Evolutionary conservation across 257 asterid genomes (phyloP).

Genomic region (Cinchona pubescens): DNA sequence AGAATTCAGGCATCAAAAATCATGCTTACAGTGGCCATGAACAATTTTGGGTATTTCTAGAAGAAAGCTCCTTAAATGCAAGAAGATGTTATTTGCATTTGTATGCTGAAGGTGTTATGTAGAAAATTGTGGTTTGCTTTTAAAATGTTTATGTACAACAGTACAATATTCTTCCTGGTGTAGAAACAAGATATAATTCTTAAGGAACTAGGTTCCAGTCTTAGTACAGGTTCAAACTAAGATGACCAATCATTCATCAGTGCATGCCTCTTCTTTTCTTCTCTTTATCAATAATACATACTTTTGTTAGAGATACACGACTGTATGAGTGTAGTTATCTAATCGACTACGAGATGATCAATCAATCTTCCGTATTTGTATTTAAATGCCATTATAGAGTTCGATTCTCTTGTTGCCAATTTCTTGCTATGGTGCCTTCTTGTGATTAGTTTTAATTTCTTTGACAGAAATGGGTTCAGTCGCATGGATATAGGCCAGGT

Average conservation of each 20-base stretch:
- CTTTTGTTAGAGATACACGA: not conserved
- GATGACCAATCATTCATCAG: not conserved
- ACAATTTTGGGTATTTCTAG: not conserved
- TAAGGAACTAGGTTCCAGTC: not conserved
- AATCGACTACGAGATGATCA: not conserved
- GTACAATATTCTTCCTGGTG: not conserved
- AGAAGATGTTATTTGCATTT: not conserved
- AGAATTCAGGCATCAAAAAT: not conserved
- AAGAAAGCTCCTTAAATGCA: not conserved
- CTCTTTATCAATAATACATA: not conserved
- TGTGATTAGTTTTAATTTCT: slow-evolving; percentile 14
- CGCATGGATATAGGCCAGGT: slow-evolving; percentile 77
- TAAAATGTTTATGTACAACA: not conserved
- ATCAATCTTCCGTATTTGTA: not conserved
- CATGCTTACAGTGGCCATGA: not conserved
- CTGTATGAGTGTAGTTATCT: no score
- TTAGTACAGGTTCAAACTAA: not conserved
- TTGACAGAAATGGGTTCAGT: slow-evolving; percentile 80
- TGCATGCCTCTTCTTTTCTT: not conserved
- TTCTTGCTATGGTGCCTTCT: not conserved
- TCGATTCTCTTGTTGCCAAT: not conserved
- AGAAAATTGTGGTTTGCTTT: not conserved
- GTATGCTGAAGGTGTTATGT: not conserved
- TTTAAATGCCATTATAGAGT: not conserved
- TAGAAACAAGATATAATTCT: not conserved